Conservation (phyloP, 2,329 filamentous ascomycete genomes). For the Calycina herbarum region DNA sequence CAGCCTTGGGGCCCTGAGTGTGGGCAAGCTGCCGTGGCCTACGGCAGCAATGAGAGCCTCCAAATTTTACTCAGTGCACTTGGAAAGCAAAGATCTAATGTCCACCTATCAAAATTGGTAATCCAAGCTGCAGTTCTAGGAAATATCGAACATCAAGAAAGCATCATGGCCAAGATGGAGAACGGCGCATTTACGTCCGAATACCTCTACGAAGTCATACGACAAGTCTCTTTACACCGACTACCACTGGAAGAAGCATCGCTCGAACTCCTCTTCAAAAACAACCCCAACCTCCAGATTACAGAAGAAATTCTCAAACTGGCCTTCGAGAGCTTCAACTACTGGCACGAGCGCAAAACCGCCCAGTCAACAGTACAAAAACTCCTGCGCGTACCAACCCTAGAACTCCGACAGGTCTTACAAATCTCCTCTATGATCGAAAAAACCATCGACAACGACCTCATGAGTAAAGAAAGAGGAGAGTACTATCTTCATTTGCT, state of each 20-base stretch:
- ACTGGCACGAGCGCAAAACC: not conserved
- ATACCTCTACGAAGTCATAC: not conserved
- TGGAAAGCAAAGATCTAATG: not conserved
- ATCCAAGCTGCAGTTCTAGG: not conserved
- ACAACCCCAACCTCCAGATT: not conserved
- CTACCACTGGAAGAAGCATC: not conserved
- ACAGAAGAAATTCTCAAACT: not conserved
- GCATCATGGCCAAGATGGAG: not conserved
- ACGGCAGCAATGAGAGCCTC: not conserved
- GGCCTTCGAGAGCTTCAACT: not conserved
- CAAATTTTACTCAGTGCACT: not conserved
- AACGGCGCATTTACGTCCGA: not conserved
- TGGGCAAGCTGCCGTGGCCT: not conserved
- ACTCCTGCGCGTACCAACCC: not conserved
- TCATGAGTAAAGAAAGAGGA: not conserved
- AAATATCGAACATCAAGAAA: not conserved
- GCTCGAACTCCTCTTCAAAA: not conserved
- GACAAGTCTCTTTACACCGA: not conserved
- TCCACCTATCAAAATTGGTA: not conserved
- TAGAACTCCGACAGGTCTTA: not conserved
- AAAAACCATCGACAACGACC: not conserved
- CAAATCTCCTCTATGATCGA: not conserved
- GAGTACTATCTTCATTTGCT: not conserved
- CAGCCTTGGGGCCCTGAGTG: not conserved
- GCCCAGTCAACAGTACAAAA: not conserved